Base-by-base conservation (phyloP, 441 rosid genomes). In the Adansonia grandidieri region DNA sequence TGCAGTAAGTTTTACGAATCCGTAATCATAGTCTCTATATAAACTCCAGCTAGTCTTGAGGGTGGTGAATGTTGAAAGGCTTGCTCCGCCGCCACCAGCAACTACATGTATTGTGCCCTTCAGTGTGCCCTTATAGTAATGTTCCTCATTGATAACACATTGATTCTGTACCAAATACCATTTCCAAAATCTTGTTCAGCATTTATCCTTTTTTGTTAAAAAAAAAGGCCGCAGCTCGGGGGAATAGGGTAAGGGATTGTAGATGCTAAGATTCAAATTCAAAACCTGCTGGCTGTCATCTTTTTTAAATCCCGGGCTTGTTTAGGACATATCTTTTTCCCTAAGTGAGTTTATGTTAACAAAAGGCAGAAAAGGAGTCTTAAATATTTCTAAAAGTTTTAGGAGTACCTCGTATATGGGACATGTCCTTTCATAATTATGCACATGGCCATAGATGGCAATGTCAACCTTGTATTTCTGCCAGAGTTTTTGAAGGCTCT, bases 1-100 rank as follows among this genome's bases (percentile, higher is more conserved):
- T 2, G 97, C 93, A 0, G 97, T 92, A 0, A 92, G 89, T 80
- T 93, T 91, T 19, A 89, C 82, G 15, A 90, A 95, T 15, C 97
- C 98, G 8, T 88, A 85, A 67, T 95, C 97, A 6, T 80, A 77
- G 51, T 93, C 97, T 84, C 77, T 92, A 75, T 64, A 73, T 50
- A 88, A 64, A 83, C 97, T 93, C 97, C 97, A 95, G 0, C 75
- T 83, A 2, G 95, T 92, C 53, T 85, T 86, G 6, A 90, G 65
- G 45, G 83, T 64, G 10, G 92, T 84, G 77, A 91, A 92, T 19
- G 81, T 79, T 7, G 92, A 81, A 37, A 92, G 90, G 79, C 88
- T 60, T 70, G 97, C 92, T 79, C 97, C 97, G 64, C 86, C 97
- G 7, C 98, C 98, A n/a, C 98, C 98, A 3, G 96, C 97, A 50